Conservation (phyloP, 2,329 filamentous ascomycete species). For the Colletotrichum sp. region DNA sequence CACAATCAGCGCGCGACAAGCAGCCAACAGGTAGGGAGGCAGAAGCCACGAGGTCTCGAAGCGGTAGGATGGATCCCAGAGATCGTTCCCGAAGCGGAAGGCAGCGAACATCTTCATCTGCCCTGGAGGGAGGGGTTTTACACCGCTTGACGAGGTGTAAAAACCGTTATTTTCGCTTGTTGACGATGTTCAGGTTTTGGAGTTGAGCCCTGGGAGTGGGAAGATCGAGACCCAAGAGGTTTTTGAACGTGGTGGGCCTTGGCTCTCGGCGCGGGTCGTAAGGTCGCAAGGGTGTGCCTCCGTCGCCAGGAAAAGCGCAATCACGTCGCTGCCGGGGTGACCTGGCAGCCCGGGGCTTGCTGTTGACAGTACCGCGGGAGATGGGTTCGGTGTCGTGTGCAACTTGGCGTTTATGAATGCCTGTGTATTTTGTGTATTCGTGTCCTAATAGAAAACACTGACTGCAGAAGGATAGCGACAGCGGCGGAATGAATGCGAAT, state of each 20-base stretch:
- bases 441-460: not conserved
- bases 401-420: not conserved
- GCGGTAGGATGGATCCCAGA: constrained; percentile 64
- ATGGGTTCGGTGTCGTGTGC: constrained; percentile 4
- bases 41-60: constrained; percentile 85
- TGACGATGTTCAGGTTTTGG: constrained; percentile 18
- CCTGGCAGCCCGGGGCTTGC: not conserved
- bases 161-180: not conserved
- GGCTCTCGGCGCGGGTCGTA: constrained; percentile 3
- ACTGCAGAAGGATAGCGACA: not conserved
- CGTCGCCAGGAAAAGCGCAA: not conserved
- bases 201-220: constrained; percentile 7
- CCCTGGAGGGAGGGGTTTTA: not conserved
- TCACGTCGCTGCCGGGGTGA: not conserved
- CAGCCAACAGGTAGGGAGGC: constrained; percentile 67
- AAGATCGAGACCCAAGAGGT: constrained; percentile 2
- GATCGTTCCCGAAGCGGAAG: constrained; percentile 45
- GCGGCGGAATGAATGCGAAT: not conserved
- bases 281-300: constrained; percentile 7
- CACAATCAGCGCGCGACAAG: constrained; percentile 59
- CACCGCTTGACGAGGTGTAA: not conserved
- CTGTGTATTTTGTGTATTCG: not conserved
- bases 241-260: constrained; percentile 15
- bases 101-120: constrained; percentile 23
- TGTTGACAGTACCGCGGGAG: not conserved